A percentile compares a stretch with the other conserved stretches of the same genome.
These are phyloP conservation scores for Hapsidospora chrysogenum DNA, from an alignment of 495 filamentous ascomycete genomes.

Conservation along the genomic window DNA sequence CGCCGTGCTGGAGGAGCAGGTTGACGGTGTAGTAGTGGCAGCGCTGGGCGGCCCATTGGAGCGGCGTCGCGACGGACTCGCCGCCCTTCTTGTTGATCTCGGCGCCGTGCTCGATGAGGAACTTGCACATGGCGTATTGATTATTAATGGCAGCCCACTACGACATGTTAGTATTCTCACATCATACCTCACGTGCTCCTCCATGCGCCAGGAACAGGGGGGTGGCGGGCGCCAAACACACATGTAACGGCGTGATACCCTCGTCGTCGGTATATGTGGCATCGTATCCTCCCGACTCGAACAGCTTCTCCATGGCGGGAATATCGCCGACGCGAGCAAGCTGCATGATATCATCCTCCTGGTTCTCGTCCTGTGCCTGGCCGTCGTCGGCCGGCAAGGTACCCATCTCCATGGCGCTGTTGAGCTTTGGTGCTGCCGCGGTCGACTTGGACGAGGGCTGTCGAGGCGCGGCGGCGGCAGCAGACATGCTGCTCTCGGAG, in stretches of 20 bases:
- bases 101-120: constrained; percentile 76
- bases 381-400: constrained; percentile 33
- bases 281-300: constrained; percentile 63
- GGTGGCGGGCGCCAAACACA: constrained; percentile 30
- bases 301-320: constrained; percentile 70
- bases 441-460: constrained; percentile 40
- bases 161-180: not conserved
- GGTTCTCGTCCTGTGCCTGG: constrained; percentile 9
- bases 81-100: constrained; percentile 90
- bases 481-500: constrained; percentile 6
- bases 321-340: constrained; percentile 80
- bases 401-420: constrained; percentile 53
- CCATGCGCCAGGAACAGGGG: not conserved
- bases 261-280: constrained; percentile 74
- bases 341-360: constrained; percentile 87
- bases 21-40: constrained; percentile 71
- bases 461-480: constrained; percentile 17
- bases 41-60: constrained; percentile 91
- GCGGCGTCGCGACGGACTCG: constrained; percentile 80
- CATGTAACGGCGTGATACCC: constrained; percentile 88
- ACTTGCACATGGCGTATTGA: constrained; percentile 90
- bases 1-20: constrained; percentile 70
- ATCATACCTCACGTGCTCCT: not conserved
- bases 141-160: constrained; percentile 99
- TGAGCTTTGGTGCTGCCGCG: constrained; percentile 41